Conservation (phyloP, 805 yeast species). For the Phaffomyces thermotolerans region DNA sequence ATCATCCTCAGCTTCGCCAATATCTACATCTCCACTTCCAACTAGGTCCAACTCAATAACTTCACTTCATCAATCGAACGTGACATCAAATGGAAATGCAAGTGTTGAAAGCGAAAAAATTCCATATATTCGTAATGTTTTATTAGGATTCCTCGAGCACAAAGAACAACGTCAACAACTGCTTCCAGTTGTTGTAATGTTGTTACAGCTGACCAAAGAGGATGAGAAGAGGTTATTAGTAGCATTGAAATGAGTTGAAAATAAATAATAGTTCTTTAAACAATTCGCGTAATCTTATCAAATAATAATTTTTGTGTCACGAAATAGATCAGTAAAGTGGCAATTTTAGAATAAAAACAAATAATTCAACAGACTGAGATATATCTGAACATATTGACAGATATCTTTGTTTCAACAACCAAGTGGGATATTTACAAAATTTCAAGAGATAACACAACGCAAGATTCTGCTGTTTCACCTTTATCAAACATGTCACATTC, state of each 20-base stretch:
- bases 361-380: too few species aligned
- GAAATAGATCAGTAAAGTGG: neutral
- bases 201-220: conserved; percentile 57
- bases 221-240: conserved; percentile 70
- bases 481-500: neutral
- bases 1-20: conserved; percentile 1
- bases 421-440: neutral
- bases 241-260: conserved; percentile 8
- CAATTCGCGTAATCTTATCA: neutral
- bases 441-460: neutral
- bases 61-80: conserved; percentile 17
- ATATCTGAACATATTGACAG: too few species aligned
- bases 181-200: conserved; percentile 75
- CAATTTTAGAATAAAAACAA: neutral
- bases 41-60: conserved; percentile 32
- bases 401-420: too few species aligned
- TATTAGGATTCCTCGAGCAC: conserved; percentile 87
- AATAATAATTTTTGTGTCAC: neutral
- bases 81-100: neutral
- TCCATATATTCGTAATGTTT: conserved; percentile 80
- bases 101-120: conserved; percentile 35
- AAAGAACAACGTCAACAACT: conserved; percentile 84
- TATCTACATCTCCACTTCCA: conserved; percentile 23
- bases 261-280: neutral
- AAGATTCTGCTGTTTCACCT: neutral